phyloP scores from a whole-genome alignment of 2,329 filamentous ascomycete species.

The Lachnellula occidentalis region DNA sequence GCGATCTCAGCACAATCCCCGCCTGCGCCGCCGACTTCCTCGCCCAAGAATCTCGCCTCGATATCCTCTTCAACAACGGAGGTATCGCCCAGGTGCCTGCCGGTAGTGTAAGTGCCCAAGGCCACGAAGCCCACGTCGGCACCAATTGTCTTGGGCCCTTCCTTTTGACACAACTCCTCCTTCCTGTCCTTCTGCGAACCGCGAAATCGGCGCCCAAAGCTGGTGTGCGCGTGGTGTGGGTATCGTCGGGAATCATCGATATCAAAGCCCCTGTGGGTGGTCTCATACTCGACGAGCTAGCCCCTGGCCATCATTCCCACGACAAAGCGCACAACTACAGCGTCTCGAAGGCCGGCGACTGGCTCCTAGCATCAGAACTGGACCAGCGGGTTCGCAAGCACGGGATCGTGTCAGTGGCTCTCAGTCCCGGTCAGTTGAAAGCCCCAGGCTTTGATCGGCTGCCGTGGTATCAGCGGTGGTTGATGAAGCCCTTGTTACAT shows the following conservation, averaged over 20 bases:
- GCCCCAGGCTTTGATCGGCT: slow-evolving; percentile 7
- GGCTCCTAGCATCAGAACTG: slow-evolving; percentile 15
- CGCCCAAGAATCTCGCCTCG: slow-evolving; percentile 31
- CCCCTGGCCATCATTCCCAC: not conserved
- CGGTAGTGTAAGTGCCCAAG: slow-evolving; percentile 27
- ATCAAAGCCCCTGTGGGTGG: slow-evolving; percentile 7
- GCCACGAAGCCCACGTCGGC: slow-evolving; percentile 32
- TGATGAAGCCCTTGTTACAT: slow-evolving; percentile 11
- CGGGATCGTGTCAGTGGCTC: slow-evolving; percentile 12
- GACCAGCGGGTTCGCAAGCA: not conserved
- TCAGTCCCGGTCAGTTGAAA: slow-evolving; percentile 16
- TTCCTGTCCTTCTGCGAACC: slow-evolving; percentile 13
- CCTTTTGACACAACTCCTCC: slow-evolving; percentile 33
- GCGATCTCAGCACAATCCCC: slow-evolving; percentile 34
- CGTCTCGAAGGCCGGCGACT: slow-evolving; percentile 17
- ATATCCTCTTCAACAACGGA: slow-evolving; percentile 38
- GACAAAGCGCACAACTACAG: slow-evolving; percentile 12
- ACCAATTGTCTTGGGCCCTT: slow-evolving; percentile 34
- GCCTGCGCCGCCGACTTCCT: slow-evolving; percentile 31
- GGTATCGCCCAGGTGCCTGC: slow-evolving; percentile 31
- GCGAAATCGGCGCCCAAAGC: slow-evolving; percentile 2
- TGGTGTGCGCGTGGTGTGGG: slow-evolving; percentile 17
- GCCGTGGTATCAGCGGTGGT: not conserved
- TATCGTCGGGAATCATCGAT: slow-evolving; percentile 17
- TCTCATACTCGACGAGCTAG: slow-evolving; percentile 9